These are phyloP conservation scores for Clonostachys rosea DNA, from an alignment of 2,329 filamentous ascomycete species.

Conservation along the genomic window DNA sequence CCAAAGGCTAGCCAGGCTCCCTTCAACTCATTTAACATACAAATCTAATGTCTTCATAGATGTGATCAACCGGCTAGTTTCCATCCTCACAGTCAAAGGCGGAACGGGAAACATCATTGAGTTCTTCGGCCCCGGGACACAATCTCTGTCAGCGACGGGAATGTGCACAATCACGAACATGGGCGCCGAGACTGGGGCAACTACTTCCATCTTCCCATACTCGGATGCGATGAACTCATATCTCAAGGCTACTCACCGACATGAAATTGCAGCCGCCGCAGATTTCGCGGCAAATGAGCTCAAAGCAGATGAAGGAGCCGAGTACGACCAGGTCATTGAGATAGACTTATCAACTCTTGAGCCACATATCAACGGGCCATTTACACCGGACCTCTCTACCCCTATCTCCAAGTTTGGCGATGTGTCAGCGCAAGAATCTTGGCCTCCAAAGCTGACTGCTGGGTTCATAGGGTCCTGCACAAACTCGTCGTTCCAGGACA, in stretches of 20 bases:
- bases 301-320: conserved; percentile 55
- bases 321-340: neutral
- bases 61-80: conserved; percentile 71
- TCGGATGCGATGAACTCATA: conserved; percentile 78
- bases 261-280: conserved; percentile 63
- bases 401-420: neutral
- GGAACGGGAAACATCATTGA: conserved; percentile 69
- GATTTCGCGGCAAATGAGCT: conserved; percentile 49
- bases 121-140: conserved; percentile 58
- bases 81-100: conserved; percentile 74
- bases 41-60: conserved; percentile 18
- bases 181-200: conserved; percentile 51
- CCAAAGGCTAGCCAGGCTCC: conserved; percentile 45
- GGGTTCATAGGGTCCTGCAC: neutral
- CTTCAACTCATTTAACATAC: too few species aligned
- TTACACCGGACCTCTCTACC: neutral
- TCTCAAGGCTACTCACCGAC: conserved; percentile 66
- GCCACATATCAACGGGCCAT: neutral
- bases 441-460: conserved; percentile 34
- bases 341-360: neutral
- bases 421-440: neutral
- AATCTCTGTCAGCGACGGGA: conserved; percentile 64
- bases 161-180: conserved; percentile 64
- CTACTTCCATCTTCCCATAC: conserved; percentile 74
- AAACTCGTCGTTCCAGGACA: neutral